phyloP scores from a whole-genome alignment of 2,329 filamentous ascomycete species.

The Aureobasidium namibiae region DNA sequence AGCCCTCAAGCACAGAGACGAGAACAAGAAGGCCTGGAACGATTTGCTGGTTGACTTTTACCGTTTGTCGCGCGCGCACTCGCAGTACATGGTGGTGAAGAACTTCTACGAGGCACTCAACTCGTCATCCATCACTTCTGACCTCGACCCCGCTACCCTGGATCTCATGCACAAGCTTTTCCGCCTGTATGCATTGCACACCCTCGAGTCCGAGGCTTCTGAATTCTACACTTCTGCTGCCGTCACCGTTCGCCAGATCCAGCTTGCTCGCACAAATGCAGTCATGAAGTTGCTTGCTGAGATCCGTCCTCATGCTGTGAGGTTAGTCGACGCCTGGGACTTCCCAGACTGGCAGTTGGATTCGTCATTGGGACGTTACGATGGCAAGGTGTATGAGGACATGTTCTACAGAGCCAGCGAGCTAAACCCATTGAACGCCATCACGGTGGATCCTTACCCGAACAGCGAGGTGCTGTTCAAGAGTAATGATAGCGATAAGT shows the following conservation, averaged over 20 bases:
- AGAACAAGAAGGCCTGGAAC: slow-evolving; percentile 71
- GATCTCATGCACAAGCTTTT: slow-evolving; percentile 57
- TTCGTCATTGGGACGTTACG: slow-evolving; percentile 58
- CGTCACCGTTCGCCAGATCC: slow-evolving; percentile 64
- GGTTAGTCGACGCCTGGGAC: slow-evolving; percentile 65
- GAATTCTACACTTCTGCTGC: slow-evolving; percentile 67
- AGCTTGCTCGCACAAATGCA: slow-evolving; percentile 56
- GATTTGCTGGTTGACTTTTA: slow-evolving; percentile 70
- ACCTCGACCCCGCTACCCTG: slow-evolving; percentile 51
- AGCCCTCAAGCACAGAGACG: slow-evolving; percentile 63
- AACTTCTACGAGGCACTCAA: slow-evolving; percentile 67
- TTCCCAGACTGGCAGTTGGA: slow-evolving; percentile 75
- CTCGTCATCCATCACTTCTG: slow-evolving; percentile 39
- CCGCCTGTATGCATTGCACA: slow-evolving; percentile 57
- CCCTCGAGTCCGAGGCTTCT: slow-evolving; percentile 58
- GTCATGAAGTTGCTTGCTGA: slow-evolving; percentile 64
- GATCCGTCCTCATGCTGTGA: slow-evolving; percentile 63
- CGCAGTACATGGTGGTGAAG: slow-evolving; percentile 70
- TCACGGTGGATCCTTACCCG: slow-evolving; percentile 66
- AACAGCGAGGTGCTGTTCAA: slow-evolving; percentile 53
- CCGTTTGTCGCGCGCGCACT: slow-evolving; percentile 65
- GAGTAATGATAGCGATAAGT: slow-evolving; percentile 42
- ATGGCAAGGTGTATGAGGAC: slow-evolving; percentile 71
- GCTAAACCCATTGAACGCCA: slow-evolving; percentile 63
- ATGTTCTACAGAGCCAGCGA: slow-evolving; percentile 65